Percentiles rank a stretch among this genome's conserved stretches.
Conservation (phyloP, 768 basidiomycete genomes). For the Lepiota venenata region DNA sequence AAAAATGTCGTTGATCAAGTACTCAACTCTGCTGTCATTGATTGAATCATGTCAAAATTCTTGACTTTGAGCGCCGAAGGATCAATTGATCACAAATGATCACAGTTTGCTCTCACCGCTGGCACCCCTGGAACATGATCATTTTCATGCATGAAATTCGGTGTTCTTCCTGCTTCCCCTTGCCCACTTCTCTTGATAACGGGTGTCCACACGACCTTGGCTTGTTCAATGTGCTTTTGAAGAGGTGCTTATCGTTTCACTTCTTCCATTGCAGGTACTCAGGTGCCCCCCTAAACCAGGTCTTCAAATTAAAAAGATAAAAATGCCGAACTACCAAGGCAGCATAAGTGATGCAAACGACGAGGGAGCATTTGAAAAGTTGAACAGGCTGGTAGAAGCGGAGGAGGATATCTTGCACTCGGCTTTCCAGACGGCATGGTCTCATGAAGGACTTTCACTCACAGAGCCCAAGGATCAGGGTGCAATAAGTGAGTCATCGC, state of each 20-base stretch:
- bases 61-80: neutral
- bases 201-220: too few species aligned
- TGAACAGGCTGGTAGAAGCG: neutral
- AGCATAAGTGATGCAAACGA: neutral
- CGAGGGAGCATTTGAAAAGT: neutral
- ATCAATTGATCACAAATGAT: too few species aligned
- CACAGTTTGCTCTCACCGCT: too few species aligned
- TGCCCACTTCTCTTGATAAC: too few species aligned
- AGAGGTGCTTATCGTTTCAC: neutral
- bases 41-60: neutral
- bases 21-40: neutral
- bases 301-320: neutral
- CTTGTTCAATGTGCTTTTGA: too few species aligned
- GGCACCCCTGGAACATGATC: neutral
- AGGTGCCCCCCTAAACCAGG: too few species aligned
- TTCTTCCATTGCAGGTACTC: neutral
- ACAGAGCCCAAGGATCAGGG: slow-evolving; percentile 1
- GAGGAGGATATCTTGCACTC: slow-evolving; percentile 2
- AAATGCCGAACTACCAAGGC: neutral
- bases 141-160: neutral
- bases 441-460: slow-evolving; percentile 2
- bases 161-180: too few species aligned
- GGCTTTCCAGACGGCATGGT: slow-evolving; percentile 7
- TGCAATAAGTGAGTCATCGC: neutral
- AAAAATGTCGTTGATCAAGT: neutral